Evolutionary conservation across 2,329 filamentous ascomycete genomes (phyloP).

Genomic region (Tolypocladium tropicale): DNA sequence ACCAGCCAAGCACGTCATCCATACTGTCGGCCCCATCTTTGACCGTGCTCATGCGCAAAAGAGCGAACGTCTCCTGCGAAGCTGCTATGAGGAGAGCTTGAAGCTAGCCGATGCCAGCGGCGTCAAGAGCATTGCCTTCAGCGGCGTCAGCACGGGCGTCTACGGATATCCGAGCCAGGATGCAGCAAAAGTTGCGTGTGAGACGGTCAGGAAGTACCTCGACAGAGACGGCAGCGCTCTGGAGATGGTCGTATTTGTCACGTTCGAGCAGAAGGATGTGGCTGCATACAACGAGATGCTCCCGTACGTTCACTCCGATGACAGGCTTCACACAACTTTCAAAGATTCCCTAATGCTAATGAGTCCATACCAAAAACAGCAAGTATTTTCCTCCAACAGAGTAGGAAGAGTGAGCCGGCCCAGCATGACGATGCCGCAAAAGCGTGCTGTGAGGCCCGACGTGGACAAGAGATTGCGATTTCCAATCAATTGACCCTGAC

Average conservation of each 20-base stretch:
- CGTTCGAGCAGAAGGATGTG: conserved; percentile 70
- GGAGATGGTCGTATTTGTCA: conserved; percentile 74
- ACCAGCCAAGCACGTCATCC: conserved; percentile 72
- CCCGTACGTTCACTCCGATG: conserved; percentile 46
- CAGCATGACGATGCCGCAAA: not conserved
- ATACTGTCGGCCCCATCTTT: conserved; percentile 84
- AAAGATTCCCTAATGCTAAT: not conserved
- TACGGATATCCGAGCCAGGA: conserved; percentile 74
- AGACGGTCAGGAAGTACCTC: conserved; percentile 46
- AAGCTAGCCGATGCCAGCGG: conserved; percentile 58
- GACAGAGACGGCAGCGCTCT: conserved; percentile 37
- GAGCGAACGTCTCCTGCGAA: conserved; percentile 37
- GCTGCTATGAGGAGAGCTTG: conserved; percentile 63
- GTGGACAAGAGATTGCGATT: not conserved
- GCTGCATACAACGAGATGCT: conserved; percentile 58
- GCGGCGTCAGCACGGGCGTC: conserved; percentile 75
- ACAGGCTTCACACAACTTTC: not conserved
- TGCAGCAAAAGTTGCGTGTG: conserved; percentile 63
- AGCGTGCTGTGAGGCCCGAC: not conserved
- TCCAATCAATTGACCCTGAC: too few relatives aligned
- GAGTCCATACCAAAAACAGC: conserved; percentile 4
- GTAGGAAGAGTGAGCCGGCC: not conserved
- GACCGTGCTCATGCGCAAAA: conserved; percentile 17
- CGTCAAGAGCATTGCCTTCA: conserved; percentile 69
- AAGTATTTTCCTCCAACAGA: conserved; percentile 14